Percentiles rank a stretch among this genome's conserved stretches.
phyloP scores from a whole-genome alignment of 139 green algal genomes.

The Chlorella vulgaris region DNA sequence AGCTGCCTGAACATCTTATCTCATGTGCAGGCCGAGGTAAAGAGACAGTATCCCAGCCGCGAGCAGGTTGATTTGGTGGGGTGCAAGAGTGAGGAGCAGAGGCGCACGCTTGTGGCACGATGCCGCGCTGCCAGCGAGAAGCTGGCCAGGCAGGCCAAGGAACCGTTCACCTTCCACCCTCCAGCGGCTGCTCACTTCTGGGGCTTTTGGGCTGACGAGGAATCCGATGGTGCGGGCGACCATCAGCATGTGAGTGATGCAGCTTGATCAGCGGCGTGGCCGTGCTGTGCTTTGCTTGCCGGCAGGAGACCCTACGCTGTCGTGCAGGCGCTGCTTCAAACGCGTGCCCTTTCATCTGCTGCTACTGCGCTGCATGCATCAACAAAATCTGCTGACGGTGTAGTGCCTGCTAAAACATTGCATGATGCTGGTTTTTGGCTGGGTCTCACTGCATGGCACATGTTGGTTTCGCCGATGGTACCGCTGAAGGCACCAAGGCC shows the following conservation, averaged over 20 bases:
- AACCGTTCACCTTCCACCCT: background rate
- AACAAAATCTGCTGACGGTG: too few relatives aligned
- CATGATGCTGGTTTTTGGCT: too few relatives aligned
- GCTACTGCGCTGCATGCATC: too few relatives aligned
- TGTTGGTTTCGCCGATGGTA: too few relatives aligned
- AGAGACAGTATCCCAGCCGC: background rate
- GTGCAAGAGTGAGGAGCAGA: background rate
- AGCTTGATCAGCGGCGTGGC: background rate
- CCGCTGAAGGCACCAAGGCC: too few relatives aligned
- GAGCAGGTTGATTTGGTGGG: background rate
- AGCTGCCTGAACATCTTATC: too few relatives aligned
- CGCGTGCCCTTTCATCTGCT: too few relatives aligned
- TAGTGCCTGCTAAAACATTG: too few relatives aligned
- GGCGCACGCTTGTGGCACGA: background rate
- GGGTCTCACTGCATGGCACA: too few relatives aligned
- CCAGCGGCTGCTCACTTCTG: conserved; percentile 11
- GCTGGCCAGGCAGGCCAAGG: background rate
- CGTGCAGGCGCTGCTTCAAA: background rate
- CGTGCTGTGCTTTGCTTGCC: too few relatives aligned
- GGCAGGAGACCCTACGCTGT: too few relatives aligned
- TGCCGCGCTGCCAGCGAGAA: background rate
- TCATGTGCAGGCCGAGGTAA: background rate
- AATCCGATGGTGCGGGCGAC: background rate
- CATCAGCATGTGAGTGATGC: background rate
- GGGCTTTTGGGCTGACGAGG: conserved; percentile 9